These are phyloP conservation scores for Citrus unshiu DNA, from an alignment of 345 rosid genomes.

Conservation along the genomic window DNA sequence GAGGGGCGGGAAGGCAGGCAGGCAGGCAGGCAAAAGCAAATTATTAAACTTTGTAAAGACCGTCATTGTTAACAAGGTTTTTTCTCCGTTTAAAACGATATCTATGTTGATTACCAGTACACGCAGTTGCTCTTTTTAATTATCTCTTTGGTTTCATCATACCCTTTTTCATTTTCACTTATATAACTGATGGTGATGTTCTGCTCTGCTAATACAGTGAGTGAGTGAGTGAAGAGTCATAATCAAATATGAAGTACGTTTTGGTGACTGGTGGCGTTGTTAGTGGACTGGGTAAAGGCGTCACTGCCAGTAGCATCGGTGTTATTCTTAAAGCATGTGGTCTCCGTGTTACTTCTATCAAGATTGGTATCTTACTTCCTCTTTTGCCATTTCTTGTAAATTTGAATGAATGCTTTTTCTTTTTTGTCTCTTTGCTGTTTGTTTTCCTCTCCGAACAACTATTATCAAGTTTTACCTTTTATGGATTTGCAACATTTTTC, in stretches of 20 bases:
- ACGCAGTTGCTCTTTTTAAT: neutral
- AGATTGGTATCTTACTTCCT: constrained; percentile 42
- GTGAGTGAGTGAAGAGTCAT: neutral
- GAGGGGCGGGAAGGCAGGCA: too few species aligned
- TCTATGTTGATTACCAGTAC: constrained; percentile 3
- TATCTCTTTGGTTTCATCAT: constrained; percentile 19
- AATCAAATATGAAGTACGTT: constrained; percentile 62
- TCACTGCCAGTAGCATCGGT: constrained; percentile 85
- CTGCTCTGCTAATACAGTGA: neutral
- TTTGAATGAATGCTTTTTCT: neutral
- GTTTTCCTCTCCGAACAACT: neutral
- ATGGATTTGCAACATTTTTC: neutral
- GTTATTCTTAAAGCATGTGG: constrained; percentile 77
- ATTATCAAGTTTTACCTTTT: too few species aligned
- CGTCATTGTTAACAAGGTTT: constrained; percentile 27
- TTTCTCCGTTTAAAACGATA: constrained; percentile 9
- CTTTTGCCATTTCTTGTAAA: neutral
- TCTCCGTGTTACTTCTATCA: constrained; percentile 75
- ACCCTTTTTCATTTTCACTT: neutral
- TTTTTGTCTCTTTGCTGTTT: neutral
- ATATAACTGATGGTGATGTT: neutral
- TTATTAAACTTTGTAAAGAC: constrained; percentile 9
- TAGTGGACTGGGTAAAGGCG: constrained; percentile 83
- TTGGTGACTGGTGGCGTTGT: constrained; percentile 83
- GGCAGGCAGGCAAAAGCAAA: neutral